A percentile compares a stretch with the other conserved stretches of the same genome.
phyloP scores from a whole-genome alignment of 108 stramenopile genomes.

The Skeletonema grethae region DNA sequence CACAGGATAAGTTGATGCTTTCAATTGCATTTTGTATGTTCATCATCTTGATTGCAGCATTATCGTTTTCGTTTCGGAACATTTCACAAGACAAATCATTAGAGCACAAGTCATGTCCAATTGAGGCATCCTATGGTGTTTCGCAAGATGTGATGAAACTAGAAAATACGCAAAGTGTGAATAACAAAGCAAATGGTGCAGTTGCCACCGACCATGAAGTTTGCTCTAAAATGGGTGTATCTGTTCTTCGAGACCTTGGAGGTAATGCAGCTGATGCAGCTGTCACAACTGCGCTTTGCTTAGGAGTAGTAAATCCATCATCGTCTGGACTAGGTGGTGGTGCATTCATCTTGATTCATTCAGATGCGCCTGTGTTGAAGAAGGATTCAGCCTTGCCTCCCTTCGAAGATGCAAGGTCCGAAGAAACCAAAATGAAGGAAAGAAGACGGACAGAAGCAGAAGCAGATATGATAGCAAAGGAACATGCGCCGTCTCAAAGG shows the following conservation, averaged over 20 bases:
- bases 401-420: conserved; percentile 52
- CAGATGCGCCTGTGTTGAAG: conserved; percentile 13
- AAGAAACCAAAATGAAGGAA: background rate
- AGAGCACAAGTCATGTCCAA: conserved; percentile 3
- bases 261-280: conserved; percentile 88
- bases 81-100: too few relatives aligned
- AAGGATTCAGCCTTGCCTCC: conserved; percentile 6
- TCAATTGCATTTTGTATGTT: too few relatives aligned
- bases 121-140: conserved; percentile 12
- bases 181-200: conserved; percentile 51
- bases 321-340: conserved; percentile 86
- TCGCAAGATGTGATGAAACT: conserved; percentile 17
- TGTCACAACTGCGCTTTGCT: conserved; percentile 70
- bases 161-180: conserved; percentile 17
- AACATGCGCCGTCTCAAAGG: background rate
- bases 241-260: conserved; percentile 46
- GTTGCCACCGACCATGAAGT: conserved; percentile 69
- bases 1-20: too few relatives aligned
- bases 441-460: background rate
- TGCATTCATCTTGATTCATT: conserved; percentile 73
- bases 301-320: conserved; percentile 81
- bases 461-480: background rate
- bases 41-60: too few relatives aligned
- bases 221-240: conserved; percentile 58
- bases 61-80: too few relatives aligned